Base-by-base conservation (phyloP, 805 yeast species). In the Sugiyamaella floridensis region DNA sequence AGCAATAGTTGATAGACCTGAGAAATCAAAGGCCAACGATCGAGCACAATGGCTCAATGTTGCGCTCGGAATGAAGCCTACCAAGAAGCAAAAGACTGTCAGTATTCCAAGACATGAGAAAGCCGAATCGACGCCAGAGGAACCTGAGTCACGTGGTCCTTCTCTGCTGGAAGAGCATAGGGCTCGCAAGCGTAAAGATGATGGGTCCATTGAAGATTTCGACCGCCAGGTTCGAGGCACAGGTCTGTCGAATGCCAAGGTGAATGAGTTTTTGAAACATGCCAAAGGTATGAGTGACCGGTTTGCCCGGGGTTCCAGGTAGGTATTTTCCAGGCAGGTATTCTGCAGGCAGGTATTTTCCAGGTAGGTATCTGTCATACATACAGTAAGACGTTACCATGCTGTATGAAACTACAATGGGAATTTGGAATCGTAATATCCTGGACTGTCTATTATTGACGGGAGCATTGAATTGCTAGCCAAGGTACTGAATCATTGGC, bases 41-140 rank as follows among this genome's bases (percentile, higher is more conserved):
- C 32, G 59, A 18, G 29, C 60, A 2, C 41, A 50, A 37, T 58
- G 60, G 60, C 44, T 58, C 48, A 46, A 49, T 32, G 42, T 44
- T 11, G 62, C 62, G 8, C 41, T 60, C 10, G 61, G 61, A 41
- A 15, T 45, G 48, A 26, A 37, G 43, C 18, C 43, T 18, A 9
- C n/a, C 19, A 40, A 16, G 41, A 34, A 28, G 14, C 19, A 15
- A 18, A 40, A 37, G 45, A 26, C 8, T 28, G 16, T 18, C 18
- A 16, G 14, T 22, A 32, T 10, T 29, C 20, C 20, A 12, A 20
- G 19, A 29, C 19, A n/a, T 11, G 18, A 42, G 41, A 32, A 41
- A 41, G 47, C 34, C 19, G 42, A 28, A n/a, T 14, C 43, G 42
- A 20, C 32, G 26, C 26, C 3, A 34, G 19, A 20, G 34, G 16